phyloP scores from a whole-genome alignment of 2,329 filamentous ascomycete species.

The Colletotrichum cuscutae region DNA sequence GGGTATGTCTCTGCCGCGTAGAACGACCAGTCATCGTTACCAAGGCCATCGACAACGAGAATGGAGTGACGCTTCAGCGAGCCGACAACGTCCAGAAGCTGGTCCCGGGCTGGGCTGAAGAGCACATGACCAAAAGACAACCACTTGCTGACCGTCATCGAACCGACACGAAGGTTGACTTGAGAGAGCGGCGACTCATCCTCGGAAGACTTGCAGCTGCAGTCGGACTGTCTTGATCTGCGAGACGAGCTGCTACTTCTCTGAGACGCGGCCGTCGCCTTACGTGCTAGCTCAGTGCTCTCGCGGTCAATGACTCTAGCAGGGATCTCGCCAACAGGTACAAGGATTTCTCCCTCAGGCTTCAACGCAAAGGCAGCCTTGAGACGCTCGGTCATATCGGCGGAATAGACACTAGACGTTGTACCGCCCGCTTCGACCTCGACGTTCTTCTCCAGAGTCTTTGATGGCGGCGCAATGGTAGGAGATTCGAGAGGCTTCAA shows the following conservation, averaged over 20 bases:
- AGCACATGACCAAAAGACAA: constrained; percentile 85
- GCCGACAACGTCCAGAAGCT: constrained; percentile 66
- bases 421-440: constrained; percentile 43
- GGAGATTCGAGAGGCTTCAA: constrained; percentile 58
- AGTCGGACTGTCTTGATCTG: constrained; percentile 53
- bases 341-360: constrained; percentile 50
- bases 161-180: constrained; percentile 81
- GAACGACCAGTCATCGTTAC: constrained; percentile 90
- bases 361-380: constrained; percentile 56
- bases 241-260: constrained; percentile 45
- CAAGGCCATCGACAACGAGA: constrained; percentile 83
- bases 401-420: constrained; percentile 63
- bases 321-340: constrained; percentile 53
- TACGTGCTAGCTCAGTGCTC: constrained; percentile 35
- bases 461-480: constrained; percentile 45
- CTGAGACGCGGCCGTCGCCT: constrained; percentile 36
- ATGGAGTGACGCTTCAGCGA: constrained; percentile 70
- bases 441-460: constrained; percentile 9
- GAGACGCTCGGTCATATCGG: constrained; percentile 64
- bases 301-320: constrained; percentile 40
- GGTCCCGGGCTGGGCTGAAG: constrained; percentile 82
- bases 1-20: constrained; percentile 86
- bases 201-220: constrained; percentile 59
- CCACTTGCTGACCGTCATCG: constrained; percentile 89
- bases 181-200: constrained; percentile 73